Conservation (phyloP, 495 filamentous ascomycete species). For the Annulohypoxylon stygium region DNA sequence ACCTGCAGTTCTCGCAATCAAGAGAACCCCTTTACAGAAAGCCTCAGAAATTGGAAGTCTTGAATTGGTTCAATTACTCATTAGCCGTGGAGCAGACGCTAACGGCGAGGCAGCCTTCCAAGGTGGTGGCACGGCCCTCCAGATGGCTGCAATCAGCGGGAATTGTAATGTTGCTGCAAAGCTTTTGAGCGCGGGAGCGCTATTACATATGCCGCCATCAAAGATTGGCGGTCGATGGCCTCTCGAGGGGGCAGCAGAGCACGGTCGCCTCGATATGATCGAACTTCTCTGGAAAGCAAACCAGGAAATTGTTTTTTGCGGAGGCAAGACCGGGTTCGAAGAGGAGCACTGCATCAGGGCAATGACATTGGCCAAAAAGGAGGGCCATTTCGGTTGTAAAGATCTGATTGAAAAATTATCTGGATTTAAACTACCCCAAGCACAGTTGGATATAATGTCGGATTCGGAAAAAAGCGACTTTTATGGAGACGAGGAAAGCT, state of each 20-base stretch:
- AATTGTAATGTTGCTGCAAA: slow-evolving; percentile 42
- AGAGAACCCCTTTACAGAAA: slow-evolving; percentile 43
- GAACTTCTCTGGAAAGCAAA: slow-evolving; percentile 55
- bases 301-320: background rate
- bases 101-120: slow-evolving; percentile 44
- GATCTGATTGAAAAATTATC: slow-evolving; percentile 23
- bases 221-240: slow-evolving; percentile 55
- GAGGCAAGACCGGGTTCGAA: slow-evolving; percentile 28
- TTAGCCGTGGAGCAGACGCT: slow-evolving; percentile 25
- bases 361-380: slow-evolving; percentile 33
- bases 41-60: slow-evolving; percentile 50
- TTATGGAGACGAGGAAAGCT: background rate
- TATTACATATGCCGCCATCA: slow-evolving; percentile 37
- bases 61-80: slow-evolving; percentile 36
- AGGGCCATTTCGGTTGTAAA: slow-evolving; percentile 34
- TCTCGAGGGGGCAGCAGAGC: slow-evolving; percentile 60
- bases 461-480: background rate
- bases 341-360: slow-evolving; percentile 32
- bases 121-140: slow-evolving; percentile 44
- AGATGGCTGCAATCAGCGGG: slow-evolving; percentile 42
- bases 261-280: slow-evolving; percentile 61
- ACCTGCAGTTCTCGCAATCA: background rate
- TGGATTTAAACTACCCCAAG: background rate
- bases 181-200: slow-evolving; percentile 41
- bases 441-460: background rate